Percentiles rank a stretch among this genome's conserved stretches.
Conservation (phyloP, 257 asterid genomes). For the Fraxinus pennsylvanica region DNA sequence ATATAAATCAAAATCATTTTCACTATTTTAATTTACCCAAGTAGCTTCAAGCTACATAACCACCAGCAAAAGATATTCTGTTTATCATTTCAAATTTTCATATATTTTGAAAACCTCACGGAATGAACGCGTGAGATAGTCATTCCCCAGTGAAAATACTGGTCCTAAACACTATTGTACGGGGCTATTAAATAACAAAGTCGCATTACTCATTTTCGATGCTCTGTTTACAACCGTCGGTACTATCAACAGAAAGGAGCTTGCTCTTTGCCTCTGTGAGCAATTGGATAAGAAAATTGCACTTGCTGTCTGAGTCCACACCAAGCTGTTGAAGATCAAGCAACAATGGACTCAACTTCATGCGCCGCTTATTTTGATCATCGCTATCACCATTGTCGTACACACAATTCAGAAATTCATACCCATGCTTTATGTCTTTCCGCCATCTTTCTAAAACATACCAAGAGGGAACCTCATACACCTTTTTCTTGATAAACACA, state of each 20-base stretch:
- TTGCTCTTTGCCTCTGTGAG: background rate
- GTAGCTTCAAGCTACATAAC: background rate
- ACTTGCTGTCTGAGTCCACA: background rate
- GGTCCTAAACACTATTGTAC: too few species aligned
- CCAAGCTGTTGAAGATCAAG: background rate
- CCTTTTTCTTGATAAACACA: background rate
- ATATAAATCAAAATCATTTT: background rate
- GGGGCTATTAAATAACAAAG: background rate
- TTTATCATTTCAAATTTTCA: background rate
- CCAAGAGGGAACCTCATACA: background rate
- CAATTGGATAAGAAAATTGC: slow-evolving; percentile 1
- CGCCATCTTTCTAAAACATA: slow-evolving; percentile 1
- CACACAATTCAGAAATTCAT: background rate
- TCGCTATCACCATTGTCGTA: background rate
- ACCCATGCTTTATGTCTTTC: background rate
- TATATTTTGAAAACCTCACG: background rate
- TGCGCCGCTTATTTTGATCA: background rate
- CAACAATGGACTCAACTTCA: background rate
- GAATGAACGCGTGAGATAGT: background rate
- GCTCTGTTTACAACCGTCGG: background rate
- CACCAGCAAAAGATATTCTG: background rate
- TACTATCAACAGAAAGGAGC: background rate
- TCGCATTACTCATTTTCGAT: background rate
- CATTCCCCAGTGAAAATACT: background rate
- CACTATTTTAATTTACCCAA: background rate